A percentile compares a stretch with the other conserved stretches of the same genome.
Conservation (phyloP, 768 basidiomycete species). For the Crassisporium funariophilum region DNA sequence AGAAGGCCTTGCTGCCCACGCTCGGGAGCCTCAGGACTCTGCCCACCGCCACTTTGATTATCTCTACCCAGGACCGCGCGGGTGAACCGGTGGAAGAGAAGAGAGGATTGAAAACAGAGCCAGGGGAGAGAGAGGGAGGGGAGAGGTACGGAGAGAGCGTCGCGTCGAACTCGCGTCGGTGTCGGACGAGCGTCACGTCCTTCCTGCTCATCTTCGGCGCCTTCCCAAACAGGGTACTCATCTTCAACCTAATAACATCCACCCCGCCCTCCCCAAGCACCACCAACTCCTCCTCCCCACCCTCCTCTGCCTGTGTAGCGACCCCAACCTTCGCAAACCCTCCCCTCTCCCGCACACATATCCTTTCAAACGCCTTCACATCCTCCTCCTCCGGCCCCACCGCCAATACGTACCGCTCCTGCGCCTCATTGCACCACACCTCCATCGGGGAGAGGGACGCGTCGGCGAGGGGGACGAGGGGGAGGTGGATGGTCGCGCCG, state of each 20-base stretch:
- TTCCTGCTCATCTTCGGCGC: constrained; percentile 87
- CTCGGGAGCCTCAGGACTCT: constrained; percentile 86
- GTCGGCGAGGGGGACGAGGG: constrained; percentile 91
- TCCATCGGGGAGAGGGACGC: constrained; percentile 98
- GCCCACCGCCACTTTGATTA: no score
- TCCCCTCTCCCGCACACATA: constrained; percentile 72
- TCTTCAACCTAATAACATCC: constrained; percentile 85
- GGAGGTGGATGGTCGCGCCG: constrained; percentile 91
- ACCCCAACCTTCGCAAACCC: constrained; percentile 10
- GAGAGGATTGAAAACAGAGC: constrained; percentile 80
- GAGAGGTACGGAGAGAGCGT: constrained; percentile 66
- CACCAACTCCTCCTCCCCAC: background rate
- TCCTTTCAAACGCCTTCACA: constrained; percentile 63
- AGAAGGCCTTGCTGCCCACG: constrained; percentile 87
- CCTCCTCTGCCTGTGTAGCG: background rate
- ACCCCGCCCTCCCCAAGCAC: constrained; percentile 24
- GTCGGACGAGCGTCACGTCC: constrained; percentile 50
- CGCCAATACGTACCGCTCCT: constrained; percentile 96
- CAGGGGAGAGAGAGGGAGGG: constrained; percentile 54
- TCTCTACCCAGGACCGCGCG: no score
- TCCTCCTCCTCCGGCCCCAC: constrained; percentile 70
- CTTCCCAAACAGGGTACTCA: constrained; percentile 97
- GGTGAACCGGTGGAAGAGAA: constrained; percentile 93
- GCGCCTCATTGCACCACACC: constrained; percentile 99
- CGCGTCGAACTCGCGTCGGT: constrained; percentile 63